These are phyloP conservation scores for Mycotypha africana DNA, from an alignment of 371 early-diverging fungal genomes.

Conservation along the genomic window DNA sequence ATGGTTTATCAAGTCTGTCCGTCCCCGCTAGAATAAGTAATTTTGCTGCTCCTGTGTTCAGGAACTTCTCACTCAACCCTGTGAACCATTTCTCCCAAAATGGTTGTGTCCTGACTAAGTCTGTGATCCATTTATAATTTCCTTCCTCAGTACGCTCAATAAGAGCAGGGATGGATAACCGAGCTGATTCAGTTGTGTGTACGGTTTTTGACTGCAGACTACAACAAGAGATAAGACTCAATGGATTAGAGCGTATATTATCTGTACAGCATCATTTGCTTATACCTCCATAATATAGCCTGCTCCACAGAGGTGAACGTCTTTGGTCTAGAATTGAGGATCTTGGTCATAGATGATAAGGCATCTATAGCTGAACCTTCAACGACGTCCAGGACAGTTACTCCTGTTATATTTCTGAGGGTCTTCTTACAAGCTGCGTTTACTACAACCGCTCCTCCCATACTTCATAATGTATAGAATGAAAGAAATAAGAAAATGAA, in stretches of 20 bases:
- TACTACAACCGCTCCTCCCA: constrained; percentile 88
- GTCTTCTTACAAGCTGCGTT: constrained; percentile 56
- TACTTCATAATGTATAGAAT: constrained; percentile 39
- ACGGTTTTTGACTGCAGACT: constrained; percentile 61
- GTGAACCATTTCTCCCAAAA: constrained; percentile 91
- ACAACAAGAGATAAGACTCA: background rate
- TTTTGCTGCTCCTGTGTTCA: constrained; percentile 64
- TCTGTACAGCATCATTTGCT: background rate
- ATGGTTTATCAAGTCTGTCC: constrained; percentile 85
- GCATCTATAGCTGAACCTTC: constrained; percentile 86
- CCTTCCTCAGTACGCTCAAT: constrained; percentile 11
- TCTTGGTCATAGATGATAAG: constrained; percentile 56
- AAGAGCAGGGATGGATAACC: constrained; percentile 70
- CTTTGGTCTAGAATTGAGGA: constrained; percentile 58
- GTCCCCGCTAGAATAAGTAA: constrained; percentile 89
- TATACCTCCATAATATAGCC: constrained; percentile 68
- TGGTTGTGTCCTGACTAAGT: constrained; percentile 60
- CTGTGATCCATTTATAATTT: constrained; percentile 64
- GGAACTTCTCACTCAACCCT: constrained; percentile 77
- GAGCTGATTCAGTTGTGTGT: constrained; percentile 65
- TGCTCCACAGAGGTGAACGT: constrained; percentile 51
- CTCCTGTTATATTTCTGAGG: constrained; percentile 61
- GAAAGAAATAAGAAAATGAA: too few relatives aligned
- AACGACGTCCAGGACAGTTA: constrained; percentile 85
- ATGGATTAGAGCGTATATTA: background rate